These are phyloP conservation scores for Backusella mclennaniae DNA, from an alignment of 192 early-diverging fungal species.

Conservation along the genomic window DNA sequence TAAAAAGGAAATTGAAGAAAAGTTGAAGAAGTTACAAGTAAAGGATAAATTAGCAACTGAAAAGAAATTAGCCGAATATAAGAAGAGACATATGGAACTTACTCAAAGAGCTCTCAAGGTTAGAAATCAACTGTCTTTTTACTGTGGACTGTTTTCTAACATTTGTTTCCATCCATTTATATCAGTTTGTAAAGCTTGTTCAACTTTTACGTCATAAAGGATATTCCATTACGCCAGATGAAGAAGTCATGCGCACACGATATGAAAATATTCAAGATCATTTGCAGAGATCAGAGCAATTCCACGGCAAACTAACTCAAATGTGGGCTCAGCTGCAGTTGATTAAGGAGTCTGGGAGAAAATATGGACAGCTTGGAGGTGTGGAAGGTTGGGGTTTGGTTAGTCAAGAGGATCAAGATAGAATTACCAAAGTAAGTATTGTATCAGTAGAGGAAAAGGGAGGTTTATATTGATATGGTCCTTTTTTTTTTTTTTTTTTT, in stretches of 20 bases:
- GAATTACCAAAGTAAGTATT: constrained; percentile 29
- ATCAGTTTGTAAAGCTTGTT: constrained; percentile 41
- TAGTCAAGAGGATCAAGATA: constrained; percentile 5
- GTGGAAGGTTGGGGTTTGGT: constrained; percentile 17
- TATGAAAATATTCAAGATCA: constrained; percentile 76
- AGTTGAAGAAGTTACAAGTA: constrained; percentile 24
- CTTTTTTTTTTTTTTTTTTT: background rate
- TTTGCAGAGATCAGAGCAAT: constrained; percentile 74
- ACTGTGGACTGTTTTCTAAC: background rate
- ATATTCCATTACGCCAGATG: constrained; percentile 77
- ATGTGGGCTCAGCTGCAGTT: constrained; percentile 78
- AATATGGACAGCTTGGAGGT: constrained; percentile 26
- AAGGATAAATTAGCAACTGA: constrained; percentile 72
- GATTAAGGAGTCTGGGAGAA: constrained; percentile 58
- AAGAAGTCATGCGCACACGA: constrained; percentile 73
- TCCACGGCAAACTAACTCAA: constrained; percentile 77
- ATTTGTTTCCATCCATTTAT: background rate
- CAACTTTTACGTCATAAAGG: constrained; percentile 82
- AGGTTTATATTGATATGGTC: background rate
- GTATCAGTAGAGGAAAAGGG: background rate
- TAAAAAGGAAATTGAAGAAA: constrained; percentile 19
- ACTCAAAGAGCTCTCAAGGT: constrained; percentile 73
- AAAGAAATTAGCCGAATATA: constrained; percentile 73
- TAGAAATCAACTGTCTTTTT: background rate
- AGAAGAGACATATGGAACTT: constrained; percentile 71